Base-by-base conservation (phyloP, 2,329 filamentous ascomycete genomes). In the Pseudovirgaria hyperparasitica region DNA sequence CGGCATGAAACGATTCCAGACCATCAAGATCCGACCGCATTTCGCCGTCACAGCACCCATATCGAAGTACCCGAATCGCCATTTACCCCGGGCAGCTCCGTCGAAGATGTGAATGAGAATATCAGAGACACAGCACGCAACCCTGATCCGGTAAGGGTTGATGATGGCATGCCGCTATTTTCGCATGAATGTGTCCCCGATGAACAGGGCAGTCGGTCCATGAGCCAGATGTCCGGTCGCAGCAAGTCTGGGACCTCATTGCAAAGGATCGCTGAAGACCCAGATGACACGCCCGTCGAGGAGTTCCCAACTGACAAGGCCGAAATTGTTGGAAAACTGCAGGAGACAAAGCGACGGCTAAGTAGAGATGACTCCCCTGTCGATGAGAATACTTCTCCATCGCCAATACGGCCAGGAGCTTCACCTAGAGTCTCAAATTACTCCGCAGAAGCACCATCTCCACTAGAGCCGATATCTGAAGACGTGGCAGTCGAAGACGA, bases 391-490 rank as follows among this genome's bases (percentile, higher is more conserved):
- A n/a, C n/a, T n/a, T n/a, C n/a, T n/a, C n/a, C n/a, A n/a, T n/a
- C n/a, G n/a, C n/a, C n/a, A n/a, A n/a, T n/a, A n/a, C n/a, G n/a
- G n/a, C n/a, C n/a, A n/a, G n/a, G n/a, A n/a, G n/a, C n/a, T n/a
- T n/a, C n/a, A n/a, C n/a, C n/a, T n/a, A n/a, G n/a, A n/a, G n/a
- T 5, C 38, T 52, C 5, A 46, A 50, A 19, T 21, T 28, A 5
- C 50, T 52, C 16, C 48, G 47, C 6, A 41, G 39, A 3, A 32
- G 33, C n/a, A n/a, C n/a, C n/a, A n/a, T n/a, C n/a, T n/a, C n/a
- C n/a, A n/a, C 43, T 43, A 6, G 40, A 46, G 7, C 33, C 37
- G 13, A 48, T 52, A 10, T 27, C 49, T 2, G 40, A 43, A 16
- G 45, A 42, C 10, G 44, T 52, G 4, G 37, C 32, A 7, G 37